These are phyloP conservation scores for Bromus sterilis DNA, from an alignment of 176 grass and related monocot genomes.

Conservation along the genomic window DNA sequence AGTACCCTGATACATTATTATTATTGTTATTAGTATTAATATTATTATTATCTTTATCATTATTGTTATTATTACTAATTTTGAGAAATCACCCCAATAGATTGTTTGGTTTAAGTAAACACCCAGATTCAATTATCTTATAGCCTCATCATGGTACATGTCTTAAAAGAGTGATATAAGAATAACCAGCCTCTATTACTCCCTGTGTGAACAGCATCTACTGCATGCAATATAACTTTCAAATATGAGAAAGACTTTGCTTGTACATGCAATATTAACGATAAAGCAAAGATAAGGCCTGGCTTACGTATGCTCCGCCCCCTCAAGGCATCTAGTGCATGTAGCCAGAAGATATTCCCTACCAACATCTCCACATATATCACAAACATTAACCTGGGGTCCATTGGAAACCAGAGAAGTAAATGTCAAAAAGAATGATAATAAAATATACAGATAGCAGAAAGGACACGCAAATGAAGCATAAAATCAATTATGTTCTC, in stretches of 20 bases:
- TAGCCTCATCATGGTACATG: neutral
- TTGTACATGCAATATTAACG: neutral
- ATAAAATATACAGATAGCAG: neutral
- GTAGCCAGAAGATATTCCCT: conserved; percentile 86
- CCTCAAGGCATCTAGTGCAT: conserved; percentile 89
- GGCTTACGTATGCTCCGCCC: conserved; percentile 88
- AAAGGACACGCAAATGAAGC: neutral
- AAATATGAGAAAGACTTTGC: conserved; percentile 7
- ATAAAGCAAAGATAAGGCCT: neutral
- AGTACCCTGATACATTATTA: conserved; percentile 6
- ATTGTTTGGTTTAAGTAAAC: neutral
- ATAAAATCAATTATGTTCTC: conserved; percentile 4
- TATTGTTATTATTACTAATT: neutral
- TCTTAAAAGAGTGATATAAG: neutral
- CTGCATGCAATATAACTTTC: neutral
- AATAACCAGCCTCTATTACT: neutral
- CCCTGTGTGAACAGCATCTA: conserved; percentile 9
- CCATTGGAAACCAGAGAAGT: conserved; percentile 12
- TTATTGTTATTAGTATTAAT: neutral
- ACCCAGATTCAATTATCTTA: neutral
- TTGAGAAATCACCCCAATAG: neutral
- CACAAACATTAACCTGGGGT: conserved; percentile 87
- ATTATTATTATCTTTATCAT: neutral
- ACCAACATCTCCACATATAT: conserved; percentile 98
- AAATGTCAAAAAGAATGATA: conserved; percentile 12